These are phyloP conservation scores for Sungouiozyma intestinalis DNA, from an alignment of 805 yeast genomes.

Conservation along the genomic window DNA sequence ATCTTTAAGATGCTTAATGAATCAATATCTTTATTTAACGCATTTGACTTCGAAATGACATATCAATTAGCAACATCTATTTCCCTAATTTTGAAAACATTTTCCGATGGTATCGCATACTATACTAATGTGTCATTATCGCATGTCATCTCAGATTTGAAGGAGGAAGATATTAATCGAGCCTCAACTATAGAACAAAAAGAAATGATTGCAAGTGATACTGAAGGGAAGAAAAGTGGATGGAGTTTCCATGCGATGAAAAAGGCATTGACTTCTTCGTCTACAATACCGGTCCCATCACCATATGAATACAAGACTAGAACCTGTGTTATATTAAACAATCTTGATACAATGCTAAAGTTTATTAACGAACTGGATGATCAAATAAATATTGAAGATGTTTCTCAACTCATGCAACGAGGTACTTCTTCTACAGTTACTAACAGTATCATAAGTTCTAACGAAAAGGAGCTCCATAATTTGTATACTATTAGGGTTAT, in stretches of 20 bases:
- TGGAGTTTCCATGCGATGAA: constrained; percentile 36
- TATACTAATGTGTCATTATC: constrained; percentile 35
- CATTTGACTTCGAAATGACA: constrained; percentile 56
- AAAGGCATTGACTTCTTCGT: constrained; percentile 35
- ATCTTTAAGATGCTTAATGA: constrained; percentile 54
- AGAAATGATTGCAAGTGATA: background rate
- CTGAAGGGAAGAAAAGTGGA: constrained; percentile 3
- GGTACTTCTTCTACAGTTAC: constrained; percentile 6
- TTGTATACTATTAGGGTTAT: constrained; percentile 55
- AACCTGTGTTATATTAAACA: constrained; percentile 70
- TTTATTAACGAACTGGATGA: constrained; percentile 45
- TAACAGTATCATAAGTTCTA: constrained; percentile 19
- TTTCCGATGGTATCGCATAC: constrained; percentile 48
- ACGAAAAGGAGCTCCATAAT: constrained; percentile 30
- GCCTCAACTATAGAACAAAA: background rate
- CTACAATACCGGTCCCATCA: constrained; percentile 32
- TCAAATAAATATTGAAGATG: constrained; percentile 45
- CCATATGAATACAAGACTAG: constrained; percentile 49
- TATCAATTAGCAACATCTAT: constrained; percentile 52
- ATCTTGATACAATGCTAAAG: constrained; percentile 42
- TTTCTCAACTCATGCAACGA: constrained; percentile 33
- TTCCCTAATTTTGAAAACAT: constrained; percentile 49
- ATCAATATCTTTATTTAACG: constrained; percentile 44
- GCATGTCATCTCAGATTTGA: constrained; percentile 34
- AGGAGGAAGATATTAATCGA: background rate